Percentiles rank a stretch among this genome's conserved stretches.
phyloP scores from a whole-genome alignment of 2,329 filamentous ascomycete species.

The Calycina herbarum region DNA sequence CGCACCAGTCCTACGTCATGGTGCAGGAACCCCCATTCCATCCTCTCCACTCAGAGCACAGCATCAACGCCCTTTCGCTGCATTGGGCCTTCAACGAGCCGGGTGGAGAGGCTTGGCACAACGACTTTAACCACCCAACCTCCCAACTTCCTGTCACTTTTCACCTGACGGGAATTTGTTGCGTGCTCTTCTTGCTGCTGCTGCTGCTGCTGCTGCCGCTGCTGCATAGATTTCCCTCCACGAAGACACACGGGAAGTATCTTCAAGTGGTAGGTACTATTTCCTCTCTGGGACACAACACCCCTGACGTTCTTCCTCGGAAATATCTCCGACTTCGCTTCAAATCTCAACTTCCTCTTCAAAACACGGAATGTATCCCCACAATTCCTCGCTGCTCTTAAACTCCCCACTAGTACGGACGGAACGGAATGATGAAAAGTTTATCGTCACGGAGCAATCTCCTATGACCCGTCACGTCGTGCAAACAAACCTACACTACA shows the following conservation, averaged over 20 bases:
- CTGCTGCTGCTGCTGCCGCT: too few relatives aligned
- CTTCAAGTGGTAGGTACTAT: too few relatives aligned
- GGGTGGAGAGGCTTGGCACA: neutral
- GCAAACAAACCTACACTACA: neutral
- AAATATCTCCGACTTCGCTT: too few relatives aligned
- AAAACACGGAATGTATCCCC: neutral
- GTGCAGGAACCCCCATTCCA: neutral
- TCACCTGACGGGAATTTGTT: neutral
- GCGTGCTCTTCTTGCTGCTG: neutral
- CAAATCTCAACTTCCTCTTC: too few relatives aligned
- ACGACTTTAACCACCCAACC: neutral
- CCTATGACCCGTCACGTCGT: neutral
- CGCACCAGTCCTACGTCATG: neutral
- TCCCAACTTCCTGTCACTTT: neutral
- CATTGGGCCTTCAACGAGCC: neutral
- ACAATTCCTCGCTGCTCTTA: too few relatives aligned
- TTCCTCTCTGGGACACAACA: too few relatives aligned
- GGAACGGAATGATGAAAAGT: neutral
- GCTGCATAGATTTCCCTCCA: too few relatives aligned
- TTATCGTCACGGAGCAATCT: neutral
- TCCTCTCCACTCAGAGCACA: neutral
- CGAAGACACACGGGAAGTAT: too few relatives aligned
- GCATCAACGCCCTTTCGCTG: neutral
- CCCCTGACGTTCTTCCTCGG: too few relatives aligned
- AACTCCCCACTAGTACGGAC: neutral